phyloP scores from a whole-genome alignment of 257 asterid species.

The Solanum rostratum region DNA sequence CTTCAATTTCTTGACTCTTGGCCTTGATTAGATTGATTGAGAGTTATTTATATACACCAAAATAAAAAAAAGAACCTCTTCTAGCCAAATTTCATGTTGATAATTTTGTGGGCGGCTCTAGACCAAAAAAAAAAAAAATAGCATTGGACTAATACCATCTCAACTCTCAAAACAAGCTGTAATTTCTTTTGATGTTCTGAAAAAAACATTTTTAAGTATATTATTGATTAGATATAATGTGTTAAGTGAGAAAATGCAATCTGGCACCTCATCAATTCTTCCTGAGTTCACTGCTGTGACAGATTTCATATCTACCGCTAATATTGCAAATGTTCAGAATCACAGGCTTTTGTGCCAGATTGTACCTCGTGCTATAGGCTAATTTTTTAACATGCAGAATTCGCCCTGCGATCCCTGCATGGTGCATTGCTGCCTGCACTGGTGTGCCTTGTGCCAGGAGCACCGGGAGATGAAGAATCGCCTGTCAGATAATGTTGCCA shows the following conservation, averaged over 20 bases:
- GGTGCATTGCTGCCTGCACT: conserved; percentile 95
- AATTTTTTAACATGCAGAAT: conserved; percentile 38
- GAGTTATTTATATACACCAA: background rate
- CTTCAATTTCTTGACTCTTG: background rate
- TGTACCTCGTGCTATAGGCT: background rate
- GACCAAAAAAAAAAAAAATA: background rate
- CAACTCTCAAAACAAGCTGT: background rate
- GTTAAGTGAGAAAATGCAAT: background rate
- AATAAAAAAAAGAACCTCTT: background rate
- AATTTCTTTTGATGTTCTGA: background rate
- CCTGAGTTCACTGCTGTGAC: background rate
- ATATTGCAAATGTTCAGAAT: background rate
- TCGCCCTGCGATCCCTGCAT: conserved; percentile 94
- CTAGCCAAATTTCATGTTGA: background rate
- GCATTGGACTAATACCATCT: background rate
- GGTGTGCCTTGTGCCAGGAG: conserved; percentile 98
- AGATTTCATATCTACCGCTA: background rate
- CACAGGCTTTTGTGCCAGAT: background rate
- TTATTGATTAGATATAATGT: background rate
- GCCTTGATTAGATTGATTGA: background rate
- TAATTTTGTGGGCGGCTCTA: background rate
- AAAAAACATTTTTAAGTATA: background rate
- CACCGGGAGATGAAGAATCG: conserved; percentile 93
- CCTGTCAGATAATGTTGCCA: conserved; percentile 43
- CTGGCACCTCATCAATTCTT: background rate